A percentile compares a stretch with the other conserved stretches of the same genome.
phyloP scores from a whole-genome alignment of 2,329 filamentous ascomycete genomes.

The Colletotrichum noveboracense region DNA sequence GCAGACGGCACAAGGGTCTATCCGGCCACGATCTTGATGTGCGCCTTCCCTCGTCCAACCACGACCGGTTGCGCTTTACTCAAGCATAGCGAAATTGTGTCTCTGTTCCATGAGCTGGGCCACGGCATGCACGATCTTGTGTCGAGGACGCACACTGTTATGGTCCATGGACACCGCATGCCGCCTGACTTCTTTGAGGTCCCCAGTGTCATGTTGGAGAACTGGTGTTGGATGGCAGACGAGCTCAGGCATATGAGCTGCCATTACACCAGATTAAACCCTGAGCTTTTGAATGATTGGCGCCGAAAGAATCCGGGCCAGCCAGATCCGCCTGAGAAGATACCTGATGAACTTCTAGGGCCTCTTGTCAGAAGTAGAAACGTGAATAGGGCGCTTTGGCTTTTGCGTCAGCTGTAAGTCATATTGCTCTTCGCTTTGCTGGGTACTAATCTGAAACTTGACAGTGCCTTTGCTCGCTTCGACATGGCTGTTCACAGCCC shows the following conservation, averaged over 20 bases:
- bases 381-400: not conserved
- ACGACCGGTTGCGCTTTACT: not conserved
- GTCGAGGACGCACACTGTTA: not conserved
- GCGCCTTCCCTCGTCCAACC: not conserved
- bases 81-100: not conserved
- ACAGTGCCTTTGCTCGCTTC: not conserved
- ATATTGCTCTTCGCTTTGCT: fast-evolving
- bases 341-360: not conserved
- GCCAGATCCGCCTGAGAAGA: not conserved
- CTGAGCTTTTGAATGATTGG: not conserved
- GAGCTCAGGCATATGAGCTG: not conserved
- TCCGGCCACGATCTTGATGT: not conserved
- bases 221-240: not conserved
- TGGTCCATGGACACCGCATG: not conserved
- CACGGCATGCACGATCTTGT: not conserved
- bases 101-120: not conserved
- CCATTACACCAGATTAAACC: not conserved
- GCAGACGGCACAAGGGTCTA: fast-evolving
- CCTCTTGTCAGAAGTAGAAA: not conserved
- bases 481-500: not conserved
- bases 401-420: not conserved
- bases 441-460: fast-evolving
- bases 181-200: not conserved
- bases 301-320: not conserved
- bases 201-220: not conserved